Evolutionary conservation across 2,329 filamentous ascomycete species (phyloP), one percentile per base, ranked within the genome.

Genomic region (Clonostachys chloroleuca): DNA sequence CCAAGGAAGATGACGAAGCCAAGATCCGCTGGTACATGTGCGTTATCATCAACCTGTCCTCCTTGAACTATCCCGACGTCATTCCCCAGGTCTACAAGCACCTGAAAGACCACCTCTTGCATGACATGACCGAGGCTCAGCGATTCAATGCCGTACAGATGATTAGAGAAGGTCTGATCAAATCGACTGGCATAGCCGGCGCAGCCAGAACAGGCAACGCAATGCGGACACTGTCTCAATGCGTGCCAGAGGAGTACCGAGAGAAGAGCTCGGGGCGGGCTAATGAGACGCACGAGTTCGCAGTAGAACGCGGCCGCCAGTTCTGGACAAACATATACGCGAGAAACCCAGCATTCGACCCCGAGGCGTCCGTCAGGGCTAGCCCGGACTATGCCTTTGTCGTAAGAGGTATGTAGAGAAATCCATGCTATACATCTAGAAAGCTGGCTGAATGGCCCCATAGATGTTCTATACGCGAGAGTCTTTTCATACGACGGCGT

Each of bases 341-440:
- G 12, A 24, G 49, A 14, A 53, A 53, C 24, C 45, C 42, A 20
- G 47, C 43, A 24, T 53, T 53, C 43, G 51, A 53, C 36, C 49
- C 49, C 8, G 42, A 51, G 14, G 51, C 49, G 17, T 48, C 49
- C 4, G 47, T 49, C 35, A 40, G 46, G 33, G 51, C 51, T 9
- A 53, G 51, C 35, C 49, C 51, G 20, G 51, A 53, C 34, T 53
- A 53, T 35, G 45, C 49, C 40, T 53, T 49, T 40, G 47, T 53
- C 14, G 50, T 53, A 34, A 44, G 49, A 51, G 51, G 51, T 51
- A 30, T 14, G 12, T 39, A 8, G 7, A 34, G 12, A 33, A 14
- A 39, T 14, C 4, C 14, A 10, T 14, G n/a, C 7, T n/a, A 39
- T 34, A 35, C 20, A 34, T 3, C 14, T 17, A 43, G 12, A 43